Evolutionary conservation across 2,329 filamentous ascomycete species (phyloP).

Genomic region (Hymenoscyphus repandus): DNA sequence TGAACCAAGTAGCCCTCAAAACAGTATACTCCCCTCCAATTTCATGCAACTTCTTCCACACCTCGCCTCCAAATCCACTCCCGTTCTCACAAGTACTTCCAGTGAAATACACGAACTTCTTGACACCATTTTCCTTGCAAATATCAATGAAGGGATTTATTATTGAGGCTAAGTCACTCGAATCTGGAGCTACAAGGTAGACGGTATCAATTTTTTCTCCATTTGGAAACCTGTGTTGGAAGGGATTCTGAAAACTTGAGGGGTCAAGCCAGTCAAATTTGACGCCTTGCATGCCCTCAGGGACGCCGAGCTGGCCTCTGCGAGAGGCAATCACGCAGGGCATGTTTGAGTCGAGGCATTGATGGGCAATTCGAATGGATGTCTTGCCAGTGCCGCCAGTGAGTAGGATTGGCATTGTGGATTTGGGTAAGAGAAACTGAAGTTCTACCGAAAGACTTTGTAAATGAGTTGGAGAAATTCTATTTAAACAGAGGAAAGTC

Average conservation of each 20-base stretch:
- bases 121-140: slow-evolving; percentile 32
- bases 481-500: background rate
- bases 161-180: slow-evolving; percentile 27
- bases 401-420: slow-evolving; percentile 33
- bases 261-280: slow-evolving; percentile 41
- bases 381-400: slow-evolving; percentile 42
- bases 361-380: slow-evolving; percentile 32
- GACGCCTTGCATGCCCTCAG: slow-evolving; percentile 13
- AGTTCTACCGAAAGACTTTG: too few species aligned
- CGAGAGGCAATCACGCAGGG: slow-evolving; percentile 37
- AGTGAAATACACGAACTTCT: slow-evolving; percentile 40
- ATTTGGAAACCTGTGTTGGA: slow-evolving; percentile 19
- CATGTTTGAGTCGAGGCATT: slow-evolving; percentile 28
- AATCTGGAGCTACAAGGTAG: slow-evolving; percentile 36
- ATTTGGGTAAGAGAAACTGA: background rate
- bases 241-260: slow-evolving; percentile 35
- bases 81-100: slow-evolving; percentile 25
- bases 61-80: slow-evolving; percentile 29
- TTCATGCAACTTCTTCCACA: slow-evolving; percentile 36
- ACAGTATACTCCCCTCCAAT: slow-evolving; percentile 38
- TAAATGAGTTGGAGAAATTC: background rate
- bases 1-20: slow-evolving; percentile 43
- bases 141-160: slow-evolving; percentile 39
- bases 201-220: slow-evolving; percentile 31
- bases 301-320: slow-evolving; percentile 6